phyloP scores from a whole-genome alignment of 345 rosid genomes.

The Murraya paniculata region DNA sequence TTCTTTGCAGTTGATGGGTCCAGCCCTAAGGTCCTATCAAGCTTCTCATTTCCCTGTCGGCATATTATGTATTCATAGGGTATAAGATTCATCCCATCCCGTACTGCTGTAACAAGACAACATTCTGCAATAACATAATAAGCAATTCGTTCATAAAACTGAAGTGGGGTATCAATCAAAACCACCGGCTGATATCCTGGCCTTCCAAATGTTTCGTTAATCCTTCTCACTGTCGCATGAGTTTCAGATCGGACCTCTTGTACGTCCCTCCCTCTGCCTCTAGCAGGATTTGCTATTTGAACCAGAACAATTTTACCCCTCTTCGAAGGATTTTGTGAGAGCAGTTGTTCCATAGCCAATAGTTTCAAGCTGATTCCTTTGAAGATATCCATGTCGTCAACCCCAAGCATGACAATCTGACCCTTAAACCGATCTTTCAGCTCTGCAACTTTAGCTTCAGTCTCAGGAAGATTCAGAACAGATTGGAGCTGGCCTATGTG shows the following conservation, averaged over 20 bases:
- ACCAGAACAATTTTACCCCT: constrained; percentile 78
- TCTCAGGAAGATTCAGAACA: constrained; percentile 69
- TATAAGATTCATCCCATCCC: constrained; percentile 97
- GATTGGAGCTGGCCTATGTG: constrained; percentile 84
- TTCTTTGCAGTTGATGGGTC: constrained; percentile 44
- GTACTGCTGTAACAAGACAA: constrained; percentile 89
- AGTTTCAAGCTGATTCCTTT: constrained; percentile 93
- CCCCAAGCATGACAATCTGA: constrained; percentile 77
- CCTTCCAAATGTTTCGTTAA: constrained; percentile 72
- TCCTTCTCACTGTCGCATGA: constrained; percentile 60
- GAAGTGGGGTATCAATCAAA: constrained; percentile 67
- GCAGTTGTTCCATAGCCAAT: constrained; percentile 92
- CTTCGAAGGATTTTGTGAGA: constrained; percentile 64
- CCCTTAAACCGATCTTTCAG: constrained; percentile 55
- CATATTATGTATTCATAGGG: constrained; percentile 87
- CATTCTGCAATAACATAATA: constrained; percentile 90
- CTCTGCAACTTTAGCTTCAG: constrained; percentile 63
- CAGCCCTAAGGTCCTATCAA: constrained; percentile 54
- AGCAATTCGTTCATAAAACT: constrained; percentile 87
- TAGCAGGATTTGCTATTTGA: constrained; percentile 94
- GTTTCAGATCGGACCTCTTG: constrained; percentile 82
- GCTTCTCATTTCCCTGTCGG: constrained; percentile 74
- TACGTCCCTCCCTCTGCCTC: constrained; percentile 89
- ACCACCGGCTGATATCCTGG: constrained; percentile 76
- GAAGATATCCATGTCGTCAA: constrained; percentile 95